Base-by-base conservation (phyloP, 2,329 filamentous ascomycete genomes). In the Diaporthe sp. region DNA sequence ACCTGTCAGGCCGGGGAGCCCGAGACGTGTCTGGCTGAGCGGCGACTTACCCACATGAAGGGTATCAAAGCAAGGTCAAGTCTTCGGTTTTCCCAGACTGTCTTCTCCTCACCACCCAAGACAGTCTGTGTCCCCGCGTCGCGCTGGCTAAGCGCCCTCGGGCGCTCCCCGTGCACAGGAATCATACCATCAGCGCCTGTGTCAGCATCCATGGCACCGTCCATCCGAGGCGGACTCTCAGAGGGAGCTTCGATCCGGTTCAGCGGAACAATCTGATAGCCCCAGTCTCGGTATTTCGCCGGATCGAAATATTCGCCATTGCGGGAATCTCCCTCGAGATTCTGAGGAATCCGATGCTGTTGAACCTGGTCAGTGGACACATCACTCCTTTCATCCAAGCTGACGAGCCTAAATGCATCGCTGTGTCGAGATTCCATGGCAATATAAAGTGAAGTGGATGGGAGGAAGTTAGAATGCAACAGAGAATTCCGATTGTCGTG, bases 1-100 rank as follows among this genome's bases (percentile, higher is more conserved):
- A 53, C 3, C 22, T 28, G 9, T 7, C 7, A 17, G 13, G 7
- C 10, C 5, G 9, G 22, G 49, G 3, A 51, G 9, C 49, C 49
- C 0, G 2, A 17, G 22, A 51, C 3, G 46, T 13, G 2, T 15
- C n/a, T 1, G 0, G 15, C n/a, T 17, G n/a, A 53, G n/a, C 10
- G 0, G 51, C n/a, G 0, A 53, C 51, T 25, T 15, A 53, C 51
- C 51, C 51, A 53, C 22, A 53, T 25, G 13, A 0, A 53, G 0
- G 51, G 51, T 28, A 53, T 53, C n/a, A 53, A 53, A 10, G 51
- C 51, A 28, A 53, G 51, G 1, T 53, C 51, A 17, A 25, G 0
- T 2, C 10, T 13, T 7, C 10, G n/a, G 15, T 53, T 53, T 1
- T 1, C 1, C 51, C 51, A 53, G 25, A 53, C 15, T 0, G 7